Conservation (phyloP, 148 eudicot species). For the Persicaria maculosa region DNA sequence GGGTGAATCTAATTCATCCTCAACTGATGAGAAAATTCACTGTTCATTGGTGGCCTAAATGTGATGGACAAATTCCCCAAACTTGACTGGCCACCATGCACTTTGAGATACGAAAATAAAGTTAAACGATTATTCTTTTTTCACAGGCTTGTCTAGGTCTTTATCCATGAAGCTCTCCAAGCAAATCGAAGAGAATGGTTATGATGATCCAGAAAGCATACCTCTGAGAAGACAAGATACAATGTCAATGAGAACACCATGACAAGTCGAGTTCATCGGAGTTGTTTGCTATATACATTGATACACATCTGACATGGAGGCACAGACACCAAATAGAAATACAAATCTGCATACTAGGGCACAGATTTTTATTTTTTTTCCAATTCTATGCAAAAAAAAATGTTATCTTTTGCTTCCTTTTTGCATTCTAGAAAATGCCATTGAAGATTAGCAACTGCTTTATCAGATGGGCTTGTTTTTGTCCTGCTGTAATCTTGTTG, state of each 20-base stretch:
- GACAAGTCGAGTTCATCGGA: too few species aligned
- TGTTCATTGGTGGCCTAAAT: constrained; percentile 1
- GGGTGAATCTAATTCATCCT: neutral
- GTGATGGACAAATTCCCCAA: neutral
- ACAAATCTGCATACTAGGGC: too few species aligned
- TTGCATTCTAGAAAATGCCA: too few species aligned
- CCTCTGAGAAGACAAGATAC: constrained; percentile 68
- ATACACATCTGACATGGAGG: too few species aligned
- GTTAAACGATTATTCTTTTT: neutral
- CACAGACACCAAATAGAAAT: too few species aligned
- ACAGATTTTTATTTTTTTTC: too few species aligned
- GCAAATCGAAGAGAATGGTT: constrained; percentile 55
- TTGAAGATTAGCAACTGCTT: too few species aligned
- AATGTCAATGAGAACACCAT: neutral
- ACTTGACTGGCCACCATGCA: neutral
- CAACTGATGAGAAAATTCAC: neutral
- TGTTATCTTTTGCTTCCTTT: too few species aligned
- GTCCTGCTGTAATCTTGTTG: neutral
- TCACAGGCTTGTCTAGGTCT: constrained; percentile 38
- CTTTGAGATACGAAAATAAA: neutral
- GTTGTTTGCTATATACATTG: too few species aligned
- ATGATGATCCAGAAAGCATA: constrained; percentile 53
- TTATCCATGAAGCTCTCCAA: constrained; percentile 44
- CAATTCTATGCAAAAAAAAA: too few species aligned
- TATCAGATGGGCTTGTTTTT: too few species aligned